A percentile compares a stretch with the other conserved stretches of the same genome.
Evolutionary conservation across 495 filamentous ascomycete genomes (phyloP).

Genomic region (Symbiotaphrina buchneri): DNA sequence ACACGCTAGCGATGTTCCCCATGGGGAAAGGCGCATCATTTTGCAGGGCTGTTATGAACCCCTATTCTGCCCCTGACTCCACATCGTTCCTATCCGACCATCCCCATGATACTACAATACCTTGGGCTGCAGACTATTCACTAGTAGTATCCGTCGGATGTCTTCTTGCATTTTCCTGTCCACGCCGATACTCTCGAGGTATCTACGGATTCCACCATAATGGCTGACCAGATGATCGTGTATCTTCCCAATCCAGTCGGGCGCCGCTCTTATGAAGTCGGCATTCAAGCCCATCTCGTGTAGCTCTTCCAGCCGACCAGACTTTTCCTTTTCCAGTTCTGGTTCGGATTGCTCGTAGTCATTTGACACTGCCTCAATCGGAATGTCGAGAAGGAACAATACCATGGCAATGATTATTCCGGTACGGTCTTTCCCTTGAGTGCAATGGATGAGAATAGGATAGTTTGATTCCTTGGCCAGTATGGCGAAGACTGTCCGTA

Average conservation of each 20-base stretch:
- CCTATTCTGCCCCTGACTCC: too few species aligned
- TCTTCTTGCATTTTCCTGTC: constrained; percentile 7
- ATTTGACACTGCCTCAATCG: constrained; percentile 26
- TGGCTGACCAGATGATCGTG: constrained; percentile 22
- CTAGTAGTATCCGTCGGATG: neutral
- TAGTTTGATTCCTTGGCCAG: constrained; percentile 22
- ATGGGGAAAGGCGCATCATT: too few species aligned
- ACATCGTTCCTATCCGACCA: too few species aligned
- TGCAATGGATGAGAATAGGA: constrained; percentile 56
- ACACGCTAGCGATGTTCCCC: too few species aligned
- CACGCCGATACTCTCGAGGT: constrained; percentile 36
- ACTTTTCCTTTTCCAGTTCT: constrained; percentile 34
- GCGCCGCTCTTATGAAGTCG: constrained; percentile 40
- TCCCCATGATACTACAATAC: too few species aligned
- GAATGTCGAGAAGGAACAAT: constrained; percentile 33
- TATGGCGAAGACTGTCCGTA: constrained; percentile 33
- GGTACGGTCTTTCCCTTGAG: constrained; percentile 74
- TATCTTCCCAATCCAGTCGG: constrained; percentile 27
- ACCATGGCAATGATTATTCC: constrained; percentile 46
- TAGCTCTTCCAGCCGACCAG: constrained; percentile 44
- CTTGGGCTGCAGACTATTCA: too few species aligned
- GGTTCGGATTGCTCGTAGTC: constrained; percentile 43
- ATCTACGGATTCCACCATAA: constrained; percentile 39
- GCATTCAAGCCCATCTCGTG: constrained; percentile 39
- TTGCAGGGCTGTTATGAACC: too few species aligned